Base-by-base conservation (phyloP, 164 flowering plant species). In the Houttuynia cordata region DNA sequence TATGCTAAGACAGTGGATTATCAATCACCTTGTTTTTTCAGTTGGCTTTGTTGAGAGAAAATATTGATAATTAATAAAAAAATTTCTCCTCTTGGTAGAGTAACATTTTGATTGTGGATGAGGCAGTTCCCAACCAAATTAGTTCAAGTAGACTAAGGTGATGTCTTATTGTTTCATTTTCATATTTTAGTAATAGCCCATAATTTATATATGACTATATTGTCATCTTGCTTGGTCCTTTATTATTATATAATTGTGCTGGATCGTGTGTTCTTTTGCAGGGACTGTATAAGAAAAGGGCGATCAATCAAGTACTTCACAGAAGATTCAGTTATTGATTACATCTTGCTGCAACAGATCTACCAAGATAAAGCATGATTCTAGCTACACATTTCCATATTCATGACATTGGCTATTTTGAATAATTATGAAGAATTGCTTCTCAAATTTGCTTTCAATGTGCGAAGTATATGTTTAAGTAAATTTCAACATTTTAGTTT, bases 111-210 rank as follows among this genome's bases (percentile, higher is more conserved):
- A 68, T 89, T 25, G 91, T 87, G 49, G 96, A 87, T 74, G 93
- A 89, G 62, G 68, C 76, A 37, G 80, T 88, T 24, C 93, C 93
- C 18, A 88, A 92, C 67, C 88, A 79, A 59, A 83, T 92, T 55
- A 89, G 98, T 67, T n/a, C n/a, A n/a, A n/a, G n/a, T n/a, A n/a
- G 91, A 77, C 49, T 92, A 66, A 83, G 97, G 97, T 88, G 76
- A 57, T 30, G 14, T n/a, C n/a, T 57, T 17, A 39, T 25, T 12
- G 21, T 13, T 25, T 15, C 24, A 14, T 22, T 0, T 52, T 47
- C 25, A 30, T 30, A 30, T 30, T 2, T 2, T 30, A 30, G 37
- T 2, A 30, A 2, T 2, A 30, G 6, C 37, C 6, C n/a, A 30
- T 61, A 12, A 15, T 21, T 12, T 18, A 21, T 51, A 12, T 0